Base-by-base conservation (phyloP, 2,329 filamentous ascomycete species). In the Colletotrichum liriopes region DNA sequence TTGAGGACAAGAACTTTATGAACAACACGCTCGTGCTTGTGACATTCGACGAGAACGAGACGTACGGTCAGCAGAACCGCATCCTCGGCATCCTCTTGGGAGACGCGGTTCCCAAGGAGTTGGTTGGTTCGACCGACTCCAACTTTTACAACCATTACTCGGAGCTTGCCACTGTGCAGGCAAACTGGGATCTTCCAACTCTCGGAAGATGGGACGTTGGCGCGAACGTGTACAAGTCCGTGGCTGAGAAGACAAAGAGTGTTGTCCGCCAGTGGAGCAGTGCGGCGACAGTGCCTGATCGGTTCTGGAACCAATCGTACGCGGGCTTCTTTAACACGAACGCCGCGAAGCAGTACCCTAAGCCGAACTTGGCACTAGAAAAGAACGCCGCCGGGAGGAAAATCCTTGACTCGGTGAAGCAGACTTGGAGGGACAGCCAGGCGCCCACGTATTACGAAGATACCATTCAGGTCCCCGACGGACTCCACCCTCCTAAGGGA, bases 11-110 rank as follows among this genome's bases (percentile, higher is more conserved):
- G 60, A 88, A 92, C 75, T 96, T 96, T 82, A 93, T 92, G 89
- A 84, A 93, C 61, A 90, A 93, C 78, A 95, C 93, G 0, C 87
- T 96, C 1, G 87, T 96, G 12, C 84, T 96, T 6, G 81, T 96
- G 72, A 95, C 91, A 12, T 96, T 94, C 77, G 94, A 96, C 75
- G 94, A 96, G 83, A 93, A 91, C 79, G 89, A 92, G 76, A 90
- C 88, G 12, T 94, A 95, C 82, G 81, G 85, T 7, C 82, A 85
- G 35, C 87, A 89, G 76, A 96, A 96, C 86, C 86, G 86, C 51
- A 88, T 96, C 64, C 88, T 94, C 72, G 89, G 85, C 74, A 87
- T 96, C 75, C 87, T 96, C 0, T 84, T 96, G 3, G 94, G 94
- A 20, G 93, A 93, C 71, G 92, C 91, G n/a, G 82, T 97, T 2